Percentiles rank a stretch among this genome's conserved stretches.
These are phyloP conservation scores for Strobilomyces confusus DNA, from an alignment of 768 basidiomycete species.

Conservation along the genomic window DNA sequence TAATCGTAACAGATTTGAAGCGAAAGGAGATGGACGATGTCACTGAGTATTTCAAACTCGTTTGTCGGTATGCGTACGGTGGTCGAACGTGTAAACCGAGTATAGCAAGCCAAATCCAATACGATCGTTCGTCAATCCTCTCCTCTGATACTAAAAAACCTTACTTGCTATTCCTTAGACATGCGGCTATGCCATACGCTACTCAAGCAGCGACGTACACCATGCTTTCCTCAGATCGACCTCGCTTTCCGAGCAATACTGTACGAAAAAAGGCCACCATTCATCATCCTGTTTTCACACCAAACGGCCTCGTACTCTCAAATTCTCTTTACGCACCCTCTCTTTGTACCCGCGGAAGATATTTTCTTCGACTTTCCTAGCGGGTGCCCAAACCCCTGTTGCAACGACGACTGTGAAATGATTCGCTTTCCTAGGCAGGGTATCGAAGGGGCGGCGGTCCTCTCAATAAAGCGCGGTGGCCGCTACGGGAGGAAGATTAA, in stretches of 20 bases:
- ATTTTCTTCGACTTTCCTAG: constrained; percentile 77
- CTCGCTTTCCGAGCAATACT: constrained; percentile 72
- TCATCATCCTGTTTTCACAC: constrained; percentile 74
- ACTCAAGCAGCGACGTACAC: constrained; percentile 64
- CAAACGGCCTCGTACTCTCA: constrained; percentile 79
- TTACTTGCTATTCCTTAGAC: constrained; percentile 33
- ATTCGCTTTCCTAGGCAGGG: constrained; percentile 72
- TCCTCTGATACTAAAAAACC: not conserved
- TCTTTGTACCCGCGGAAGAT: constrained; percentile 67
- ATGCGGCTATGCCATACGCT: constrained; percentile 68
- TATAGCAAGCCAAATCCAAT: constrained; percentile 62
- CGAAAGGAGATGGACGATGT: constrained; percentile 78
- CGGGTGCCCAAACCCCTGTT: constrained; percentile 75
- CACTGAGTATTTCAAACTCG: constrained; percentile 74
- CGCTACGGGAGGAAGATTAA: constrained; percentile 47
- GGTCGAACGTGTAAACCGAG: constrained; percentile 59
- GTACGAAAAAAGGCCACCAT: constrained; percentile 71
- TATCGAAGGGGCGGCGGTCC: constrained; percentile 53
- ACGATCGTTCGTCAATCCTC: constrained; percentile 53
- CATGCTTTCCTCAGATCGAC: constrained; percentile 81
- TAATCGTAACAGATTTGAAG: constrained; percentile 77
- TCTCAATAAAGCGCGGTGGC: constrained; percentile 58
- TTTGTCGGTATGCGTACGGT: constrained; percentile 61
- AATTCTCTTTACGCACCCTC: constrained; percentile 71
- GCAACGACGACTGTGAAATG: constrained; percentile 80